Evolutionary conservation across 345 rosid species (phyloP).

Genomic region (Sonneratia caseolaris): DNA sequence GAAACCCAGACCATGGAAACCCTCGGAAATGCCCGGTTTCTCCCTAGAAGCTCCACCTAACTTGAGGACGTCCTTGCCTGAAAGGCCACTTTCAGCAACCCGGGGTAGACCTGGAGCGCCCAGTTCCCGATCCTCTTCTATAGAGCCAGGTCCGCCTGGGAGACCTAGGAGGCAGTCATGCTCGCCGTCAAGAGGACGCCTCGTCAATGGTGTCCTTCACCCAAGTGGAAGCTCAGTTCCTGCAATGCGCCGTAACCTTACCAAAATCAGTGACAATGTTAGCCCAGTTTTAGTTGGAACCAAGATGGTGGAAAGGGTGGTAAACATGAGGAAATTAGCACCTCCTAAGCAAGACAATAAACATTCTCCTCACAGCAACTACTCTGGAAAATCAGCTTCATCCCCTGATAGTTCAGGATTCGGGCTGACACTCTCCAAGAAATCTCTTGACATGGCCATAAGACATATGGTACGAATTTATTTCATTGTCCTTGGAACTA

Average conservation of each 20-base stretch:
- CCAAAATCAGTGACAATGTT: conserved; percentile 59
- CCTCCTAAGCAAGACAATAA: conserved; percentile 78
- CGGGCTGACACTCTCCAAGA: conserved; percentile 91
- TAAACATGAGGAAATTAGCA: conserved; percentile 81
- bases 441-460: conserved; percentile 96
- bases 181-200: conserved; percentile 90
- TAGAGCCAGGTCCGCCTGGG: conserved; percentile 59
- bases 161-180: conserved; percentile 86
- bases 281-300: conserved; percentile 84
- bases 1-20: conserved; percentile 91
- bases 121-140: conserved; percentile 72
- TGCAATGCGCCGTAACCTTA: conserved; percentile 53
- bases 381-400: conserved; percentile 60
- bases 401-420: conserved; percentile 91
- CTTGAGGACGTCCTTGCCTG: conserved; percentile 75
- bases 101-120: conserved; percentile 99
- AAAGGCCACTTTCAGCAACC: conserved; percentile 88
- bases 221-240: conserved; percentile 91
- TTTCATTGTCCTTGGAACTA: background rate
- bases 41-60: conserved; percentile 93
- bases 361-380: conserved; percentile 64
- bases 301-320: conserved; percentile 93
- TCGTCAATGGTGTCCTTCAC: conserved; percentile 41
- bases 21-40: conserved; percentile 95
- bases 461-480: conserved; percentile 74